Evolutionary conservation across 2,329 filamentous ascomycete genomes (phyloP).

Genomic region (Alternaria burnsii): DNA sequence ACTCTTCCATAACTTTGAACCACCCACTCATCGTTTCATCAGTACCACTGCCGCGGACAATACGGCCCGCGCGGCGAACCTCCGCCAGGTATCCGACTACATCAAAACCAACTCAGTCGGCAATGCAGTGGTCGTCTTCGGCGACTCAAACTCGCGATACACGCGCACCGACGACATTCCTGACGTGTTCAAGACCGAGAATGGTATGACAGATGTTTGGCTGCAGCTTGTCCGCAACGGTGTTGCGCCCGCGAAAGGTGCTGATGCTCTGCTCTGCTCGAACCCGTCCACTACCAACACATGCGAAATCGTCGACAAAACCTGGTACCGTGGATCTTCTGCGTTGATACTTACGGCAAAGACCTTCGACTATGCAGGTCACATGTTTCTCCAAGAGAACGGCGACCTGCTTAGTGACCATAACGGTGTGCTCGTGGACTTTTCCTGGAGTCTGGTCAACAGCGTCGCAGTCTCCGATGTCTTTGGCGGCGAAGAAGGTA

Average conservation of each 20-base stretch:
- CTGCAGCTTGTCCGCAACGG: constrained; percentile 59
- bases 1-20: background rate
- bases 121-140: constrained; percentile 70
- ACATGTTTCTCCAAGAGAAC: constrained; percentile 65
- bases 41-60: constrained; percentile 61
- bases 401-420: constrained; percentile 69
- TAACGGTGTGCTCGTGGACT: constrained; percentile 68
- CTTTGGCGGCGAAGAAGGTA: constrained; percentile 60
- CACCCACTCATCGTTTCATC: background rate
- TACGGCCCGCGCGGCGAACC: constrained; percentile 65
- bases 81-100: constrained; percentile 67
- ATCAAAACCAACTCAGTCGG: constrained; percentile 65
- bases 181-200: constrained; percentile 59
- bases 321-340: constrained; percentile 66
- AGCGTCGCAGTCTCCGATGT: constrained; percentile 45
- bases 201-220: constrained; percentile 67
- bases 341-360: constrained; percentile 59
- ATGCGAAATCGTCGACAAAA: constrained; percentile 74
- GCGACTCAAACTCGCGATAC: constrained; percentile 73
- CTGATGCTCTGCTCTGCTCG: constrained; percentile 57
- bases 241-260: constrained; percentile 32
- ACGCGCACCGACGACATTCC: constrained; percentile 65
- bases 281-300: constrained; percentile 62
- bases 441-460: constrained; percentile 45
- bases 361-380: constrained; percentile 64